A percentile compares a stretch with the other conserved stretches of the same genome.
These are phyloP conservation scores for Ascochyta lentis DNA, from an alignment of 2,329 filamentous ascomycete genomes.

Conservation along the genomic window DNA sequence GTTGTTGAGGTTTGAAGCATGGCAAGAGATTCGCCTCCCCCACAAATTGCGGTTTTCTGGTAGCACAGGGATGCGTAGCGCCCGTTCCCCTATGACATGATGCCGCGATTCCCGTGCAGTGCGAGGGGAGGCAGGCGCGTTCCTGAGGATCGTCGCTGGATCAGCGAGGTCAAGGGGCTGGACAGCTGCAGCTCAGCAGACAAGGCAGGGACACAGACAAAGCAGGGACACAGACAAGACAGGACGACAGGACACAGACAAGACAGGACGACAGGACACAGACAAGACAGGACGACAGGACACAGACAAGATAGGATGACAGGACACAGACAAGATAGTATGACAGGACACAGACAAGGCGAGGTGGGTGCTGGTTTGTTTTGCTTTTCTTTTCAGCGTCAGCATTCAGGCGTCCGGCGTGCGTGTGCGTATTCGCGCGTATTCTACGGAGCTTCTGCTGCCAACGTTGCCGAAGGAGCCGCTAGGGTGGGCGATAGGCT, in stretches of 20 bases:
- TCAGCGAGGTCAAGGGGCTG: constrained; percentile 3
- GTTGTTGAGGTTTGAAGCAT: background rate
- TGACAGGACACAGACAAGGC: too few species aligned
- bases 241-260: too few species aligned
- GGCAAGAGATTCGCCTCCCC: constrained; percentile 9
- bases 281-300: too few species aligned
- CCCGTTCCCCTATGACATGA: background rate
- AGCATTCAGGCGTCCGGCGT: too few species aligned
- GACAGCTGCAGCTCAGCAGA: background rate
- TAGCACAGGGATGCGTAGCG: constrained; percentile 9
- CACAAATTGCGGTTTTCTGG: constrained; percentile 4
- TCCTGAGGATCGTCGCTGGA: constrained; percentile 15
- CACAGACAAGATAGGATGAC: too few species aligned
- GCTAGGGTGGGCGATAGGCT: background rate
- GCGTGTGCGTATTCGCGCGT: constrained; percentile 12
- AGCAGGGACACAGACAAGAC: too few species aligned
- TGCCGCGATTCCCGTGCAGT: constrained; percentile 17
- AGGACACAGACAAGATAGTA: too few species aligned
- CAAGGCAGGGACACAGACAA: background rate
- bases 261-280: too few species aligned
- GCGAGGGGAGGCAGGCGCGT: constrained; percentile 8
- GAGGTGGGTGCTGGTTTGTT: too few species aligned
- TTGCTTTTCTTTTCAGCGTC: too few species aligned
- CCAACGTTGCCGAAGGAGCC: constrained; percentile 13
- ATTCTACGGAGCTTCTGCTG: constrained; percentile 2